Evolutionary conservation across 2,329 filamentous ascomycete genomes (phyloP).

Genomic region (Fusarium siculi): DNA sequence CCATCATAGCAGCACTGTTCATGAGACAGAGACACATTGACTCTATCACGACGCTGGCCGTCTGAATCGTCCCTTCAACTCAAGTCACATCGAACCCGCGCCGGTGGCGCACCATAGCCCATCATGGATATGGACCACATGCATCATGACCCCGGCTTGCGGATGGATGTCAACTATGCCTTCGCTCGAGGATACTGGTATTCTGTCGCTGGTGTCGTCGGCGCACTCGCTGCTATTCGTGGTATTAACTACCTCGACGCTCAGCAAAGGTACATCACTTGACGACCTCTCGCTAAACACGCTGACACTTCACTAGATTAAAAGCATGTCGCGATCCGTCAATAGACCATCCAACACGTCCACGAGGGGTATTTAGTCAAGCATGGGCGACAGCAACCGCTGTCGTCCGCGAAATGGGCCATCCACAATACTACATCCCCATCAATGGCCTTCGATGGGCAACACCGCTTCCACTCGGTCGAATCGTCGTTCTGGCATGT

Average conservation of each 20-base stretch:
- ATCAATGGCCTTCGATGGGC: conserved; percentile 62
- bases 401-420: conserved; percentile 64
- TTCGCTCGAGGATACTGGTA: conserved; percentile 70
- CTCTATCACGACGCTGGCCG: conserved; percentile 12
- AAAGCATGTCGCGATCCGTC: conserved; percentile 57
- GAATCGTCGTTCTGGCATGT: conserved; percentile 60
- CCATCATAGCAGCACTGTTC: not conserved
- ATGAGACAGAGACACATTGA: not conserved
- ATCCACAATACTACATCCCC: conserved; percentile 64
- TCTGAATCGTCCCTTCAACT: not conserved
- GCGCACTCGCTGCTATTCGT: conserved; percentile 54
- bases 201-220: conserved; percentile 62
- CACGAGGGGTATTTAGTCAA: conserved; percentile 58
- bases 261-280: conserved; percentile 51
- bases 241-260: conserved; percentile 57
- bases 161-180: conserved; percentile 58
- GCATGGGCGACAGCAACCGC: conserved; percentile 69
- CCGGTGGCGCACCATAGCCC: conserved; percentile 6
- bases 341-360: conserved; percentile 62
- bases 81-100: not conserved
- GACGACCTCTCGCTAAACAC: rapidly evolving
- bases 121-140: conserved; percentile 49
- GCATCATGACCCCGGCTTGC: conserved; percentile 47
- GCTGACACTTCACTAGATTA: conserved; percentile 51
- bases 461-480: conserved; percentile 68